A percentile compares a stretch with the other conserved stretches of the same genome.
phyloP scores from a whole-genome alignment of 345 rosid species.

The Ricinus communis region DNA sequence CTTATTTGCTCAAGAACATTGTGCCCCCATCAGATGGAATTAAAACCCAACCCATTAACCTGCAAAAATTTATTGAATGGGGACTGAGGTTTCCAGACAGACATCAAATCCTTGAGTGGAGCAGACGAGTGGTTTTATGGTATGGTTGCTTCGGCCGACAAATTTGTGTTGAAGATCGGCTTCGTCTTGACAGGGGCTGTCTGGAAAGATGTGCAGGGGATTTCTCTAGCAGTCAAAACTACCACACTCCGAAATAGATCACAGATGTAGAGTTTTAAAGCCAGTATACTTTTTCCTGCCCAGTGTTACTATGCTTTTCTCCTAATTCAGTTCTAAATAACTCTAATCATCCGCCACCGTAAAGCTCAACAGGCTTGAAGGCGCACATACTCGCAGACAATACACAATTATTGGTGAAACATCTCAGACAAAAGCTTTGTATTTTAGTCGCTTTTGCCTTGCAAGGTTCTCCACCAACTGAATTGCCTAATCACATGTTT shows the following conservation, averaged over 20 bases:
- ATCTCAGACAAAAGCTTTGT: neutral
- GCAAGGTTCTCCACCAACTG: neutral
- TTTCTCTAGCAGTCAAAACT: too few relatives aligned
- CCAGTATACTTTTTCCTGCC: too few relatives aligned
- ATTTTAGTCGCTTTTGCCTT: neutral
- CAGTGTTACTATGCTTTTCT: too few relatives aligned
- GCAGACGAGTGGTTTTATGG: neutral
- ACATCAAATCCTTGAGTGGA: neutral
- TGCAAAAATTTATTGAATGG: conserved; percentile 4
- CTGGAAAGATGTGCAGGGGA: neutral
- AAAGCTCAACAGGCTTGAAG: too few relatives aligned
- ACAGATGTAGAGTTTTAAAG: too few relatives aligned
- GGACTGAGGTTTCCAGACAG: neutral
- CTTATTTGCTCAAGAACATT: neutral
- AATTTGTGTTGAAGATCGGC: too few relatives aligned
- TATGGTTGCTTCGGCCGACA: too few relatives aligned
- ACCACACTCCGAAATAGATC: too few relatives aligned
- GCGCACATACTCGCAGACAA: neutral
- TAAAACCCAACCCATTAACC: neutral
- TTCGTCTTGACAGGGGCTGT: neutral
- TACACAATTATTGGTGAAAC: too few relatives aligned
- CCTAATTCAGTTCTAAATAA: too few relatives aligned
- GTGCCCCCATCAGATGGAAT: neutral
- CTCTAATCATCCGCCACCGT: too few relatives aligned
- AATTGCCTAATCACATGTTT: neutral